phyloP scores from a whole-genome alignment of 371 early-diverging fungal species.

The Rhizopus stolonifer region DNA sequence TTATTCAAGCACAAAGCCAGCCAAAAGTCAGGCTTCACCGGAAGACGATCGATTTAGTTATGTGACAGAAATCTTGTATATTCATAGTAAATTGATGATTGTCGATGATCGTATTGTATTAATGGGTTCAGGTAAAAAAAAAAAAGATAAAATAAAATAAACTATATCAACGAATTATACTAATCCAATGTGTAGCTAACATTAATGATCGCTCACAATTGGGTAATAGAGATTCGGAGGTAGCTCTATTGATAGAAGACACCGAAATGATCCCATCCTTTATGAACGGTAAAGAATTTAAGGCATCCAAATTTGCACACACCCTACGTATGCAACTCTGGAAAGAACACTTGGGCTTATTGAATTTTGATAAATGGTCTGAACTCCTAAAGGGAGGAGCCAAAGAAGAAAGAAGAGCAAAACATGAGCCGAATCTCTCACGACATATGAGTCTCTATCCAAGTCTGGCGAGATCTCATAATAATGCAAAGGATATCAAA shows the following conservation, averaged over 20 bases:
- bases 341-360: conserved; percentile 82
- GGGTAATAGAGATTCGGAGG: conserved; percentile 91
- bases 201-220: conserved; percentile 71
- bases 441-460: conserved; percentile 20
- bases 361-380: conserved; percentile 48
- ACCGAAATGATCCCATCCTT: conserved; percentile 61
- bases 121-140: conserved; percentile 71
- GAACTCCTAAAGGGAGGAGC: conserved; percentile 11
- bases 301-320: conserved; percentile 76
- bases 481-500: conserved; percentile 31
- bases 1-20: not conserved
- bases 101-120: conserved; percentile 84
- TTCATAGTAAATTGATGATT: conserved; percentile 92
- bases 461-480: conserved; percentile 24
- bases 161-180: too few relatives aligned
- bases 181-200: conserved; percentile 38
- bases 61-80: conserved; percentile 85
- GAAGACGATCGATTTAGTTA: conserved; percentile 49
- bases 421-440: conserved; percentile 1
- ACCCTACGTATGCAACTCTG: conserved; percentile 77
- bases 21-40: not conserved
- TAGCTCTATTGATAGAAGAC: conserved; percentile 85
- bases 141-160: not conserved
- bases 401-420: not conserved
- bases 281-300: conserved; percentile 74